Evolutionary conservation across 371 early-diverging fungal species (phyloP).

Genomic region (Basidiobolus meristosporus): DNA sequence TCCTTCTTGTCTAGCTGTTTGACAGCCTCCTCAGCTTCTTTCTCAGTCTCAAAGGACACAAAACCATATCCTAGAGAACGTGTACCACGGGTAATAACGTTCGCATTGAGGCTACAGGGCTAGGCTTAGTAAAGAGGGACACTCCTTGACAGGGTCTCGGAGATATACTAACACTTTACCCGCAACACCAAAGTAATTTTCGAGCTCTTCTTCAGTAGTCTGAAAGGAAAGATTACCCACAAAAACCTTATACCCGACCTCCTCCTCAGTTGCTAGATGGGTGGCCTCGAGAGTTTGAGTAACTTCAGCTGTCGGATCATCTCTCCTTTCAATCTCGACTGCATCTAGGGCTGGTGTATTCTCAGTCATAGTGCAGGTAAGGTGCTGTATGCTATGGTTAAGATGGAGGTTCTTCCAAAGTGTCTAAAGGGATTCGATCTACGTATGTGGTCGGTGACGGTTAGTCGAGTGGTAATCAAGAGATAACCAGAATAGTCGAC

Average conservation of each 20-base stretch:
- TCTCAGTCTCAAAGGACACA: conserved; percentile 57
- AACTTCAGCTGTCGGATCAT: not conserved
- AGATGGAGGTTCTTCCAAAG: too few relatives aligned
- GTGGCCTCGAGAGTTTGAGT: conserved; percentile 4
- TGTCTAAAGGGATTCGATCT: too few relatives aligned
- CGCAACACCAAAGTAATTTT: conserved; percentile 44
- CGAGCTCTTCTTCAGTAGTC: conserved; percentile 57
- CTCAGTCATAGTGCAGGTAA: too few relatives aligned
- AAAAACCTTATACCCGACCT: conserved; percentile 60
- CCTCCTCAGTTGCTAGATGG: conserved; percentile 14
- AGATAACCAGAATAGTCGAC: too few relatives aligned
- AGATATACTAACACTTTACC: conserved; percentile 59
- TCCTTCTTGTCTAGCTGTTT: conserved; percentile 41
- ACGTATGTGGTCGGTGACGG: too few relatives aligned
- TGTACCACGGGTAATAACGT: conserved; percentile 48
- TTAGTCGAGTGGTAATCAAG: too few relatives aligned
- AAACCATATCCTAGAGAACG: conserved; percentile 87
- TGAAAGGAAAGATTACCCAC: conserved; percentile 85
- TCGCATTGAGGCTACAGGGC: conserved; percentile 28
- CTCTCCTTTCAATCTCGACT: too few relatives aligned
- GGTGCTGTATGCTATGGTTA: too few relatives aligned
- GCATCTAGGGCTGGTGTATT: too few relatives aligned
- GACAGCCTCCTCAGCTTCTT: conserved; percentile 54
- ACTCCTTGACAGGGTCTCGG: too few relatives aligned
- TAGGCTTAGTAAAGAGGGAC: too few relatives aligned